Evolutionary conservation across 306 rosid species (phyloP).

Genomic region (Vigna radiata): DNA sequence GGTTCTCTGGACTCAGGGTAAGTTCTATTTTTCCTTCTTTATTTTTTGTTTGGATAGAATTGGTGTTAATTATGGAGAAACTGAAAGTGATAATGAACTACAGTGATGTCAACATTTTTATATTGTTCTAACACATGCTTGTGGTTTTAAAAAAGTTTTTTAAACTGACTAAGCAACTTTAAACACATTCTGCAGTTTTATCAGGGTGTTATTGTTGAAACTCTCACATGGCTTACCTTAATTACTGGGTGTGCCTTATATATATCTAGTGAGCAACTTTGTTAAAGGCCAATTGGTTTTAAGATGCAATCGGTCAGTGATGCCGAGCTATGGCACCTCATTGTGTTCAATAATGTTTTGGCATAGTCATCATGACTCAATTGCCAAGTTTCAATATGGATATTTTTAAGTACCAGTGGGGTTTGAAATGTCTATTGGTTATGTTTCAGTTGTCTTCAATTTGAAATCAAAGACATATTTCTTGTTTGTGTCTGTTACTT

Average conservation of each 20-base stretch:
- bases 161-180: not conserved
- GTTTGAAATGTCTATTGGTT: constrained; percentile 16
- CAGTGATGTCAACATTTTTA: constrained; percentile 7
- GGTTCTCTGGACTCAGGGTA: constrained; percentile 67
- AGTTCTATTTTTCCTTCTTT: not conserved
- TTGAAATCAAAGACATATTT: not conserved
- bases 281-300: too few relatives aligned
- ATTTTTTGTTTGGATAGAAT: not conserved
- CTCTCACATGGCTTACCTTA: too few relatives aligned
- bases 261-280: too few relatives aligned
- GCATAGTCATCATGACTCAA: not conserved
- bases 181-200: constrained; percentile 14
- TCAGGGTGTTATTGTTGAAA: not conserved
- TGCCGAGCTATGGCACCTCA: not conserved
- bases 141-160: not conserved
- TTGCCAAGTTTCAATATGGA: not conserved
- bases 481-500: not conserved
- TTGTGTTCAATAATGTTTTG: not conserved
- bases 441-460: constrained; percentile 19
- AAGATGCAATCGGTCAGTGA: too few relatives aligned
- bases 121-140: constrained; percentile 17
- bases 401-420: not conserved
- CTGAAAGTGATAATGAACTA: constrained; percentile 17
- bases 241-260: too few relatives aligned
- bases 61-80: constrained; percentile 20